Evolutionary conservation across 352 stramenopile species (phyloP).

Genomic region (Pythium aphanidermatum): DNA sequence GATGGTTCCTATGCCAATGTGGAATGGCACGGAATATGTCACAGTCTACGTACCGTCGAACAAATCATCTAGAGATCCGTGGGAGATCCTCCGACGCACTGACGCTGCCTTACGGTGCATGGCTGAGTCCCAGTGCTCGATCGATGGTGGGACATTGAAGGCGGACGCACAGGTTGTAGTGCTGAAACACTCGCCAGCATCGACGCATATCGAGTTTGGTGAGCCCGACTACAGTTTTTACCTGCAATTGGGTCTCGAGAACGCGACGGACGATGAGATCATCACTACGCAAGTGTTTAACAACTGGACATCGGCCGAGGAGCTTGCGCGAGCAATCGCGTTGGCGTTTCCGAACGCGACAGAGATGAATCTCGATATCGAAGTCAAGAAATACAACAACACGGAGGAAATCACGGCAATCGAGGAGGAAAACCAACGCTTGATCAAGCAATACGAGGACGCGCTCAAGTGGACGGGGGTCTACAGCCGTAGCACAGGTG

Average conservation of each 20-base stretch:
- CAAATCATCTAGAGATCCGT: no score
- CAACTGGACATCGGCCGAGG: constrained; percentile 8
- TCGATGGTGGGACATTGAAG: constrained; percentile 15
- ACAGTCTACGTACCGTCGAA: no score
- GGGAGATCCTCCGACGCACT: background rate
- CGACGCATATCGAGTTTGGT: constrained; percentile 14
- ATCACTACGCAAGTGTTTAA: constrained; percentile 24
- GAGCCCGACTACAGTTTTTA: constrained; percentile 21
- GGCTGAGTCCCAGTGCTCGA: constrained; percentile 15
- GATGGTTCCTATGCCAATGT: background rate
- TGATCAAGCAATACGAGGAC: constrained; percentile 10
- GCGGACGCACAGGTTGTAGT: constrained; percentile 27
- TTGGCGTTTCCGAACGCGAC: constrained; percentile 18
- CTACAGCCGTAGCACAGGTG: background rate
- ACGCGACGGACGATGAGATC: constrained; percentile 7
- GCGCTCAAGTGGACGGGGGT: background rate
- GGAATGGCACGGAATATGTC: background rate
- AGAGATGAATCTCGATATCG: constrained; percentile 23
- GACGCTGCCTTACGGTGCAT: constrained; percentile 12
- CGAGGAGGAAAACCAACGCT: constrained; percentile 21
- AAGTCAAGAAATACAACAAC: constrained; percentile 32
- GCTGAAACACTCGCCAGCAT: constrained; percentile 17
- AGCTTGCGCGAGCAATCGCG: constrained; percentile 13
- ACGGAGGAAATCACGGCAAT: constrained; percentile 19
- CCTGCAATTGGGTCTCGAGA: constrained; percentile 20